Evolutionary conservation across 106 monocot species (phyloP).

Genomic region (Alisma plantagoaquatica): DNA sequence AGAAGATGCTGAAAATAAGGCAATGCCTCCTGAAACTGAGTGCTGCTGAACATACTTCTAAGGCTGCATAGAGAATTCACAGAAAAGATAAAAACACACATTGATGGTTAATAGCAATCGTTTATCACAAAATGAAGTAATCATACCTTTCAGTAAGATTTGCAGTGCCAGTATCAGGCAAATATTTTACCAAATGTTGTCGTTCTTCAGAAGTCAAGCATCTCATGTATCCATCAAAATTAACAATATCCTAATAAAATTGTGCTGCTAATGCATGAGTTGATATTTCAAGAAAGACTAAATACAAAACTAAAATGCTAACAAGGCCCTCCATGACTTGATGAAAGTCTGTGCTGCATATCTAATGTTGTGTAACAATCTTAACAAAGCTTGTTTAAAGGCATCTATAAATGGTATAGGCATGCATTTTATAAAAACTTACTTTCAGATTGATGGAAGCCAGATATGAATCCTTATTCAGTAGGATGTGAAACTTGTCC

Average conservation of each 20-base stretch:
- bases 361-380: too few species aligned
- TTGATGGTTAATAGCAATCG: neutral
- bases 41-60: constrained; percentile 47
- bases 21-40: constrained; percentile 48
- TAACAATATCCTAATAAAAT: constrained; percentile 42
- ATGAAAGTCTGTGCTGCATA: too few species aligned
- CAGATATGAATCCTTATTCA: constrained; percentile 42
- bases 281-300: neutral
- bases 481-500: constrained; percentile 36
- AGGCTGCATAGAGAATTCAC: constrained; percentile 41
- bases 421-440: constrained; percentile 9
- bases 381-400: too few species aligned
- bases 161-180: constrained; percentile 50
- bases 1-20: constrained; percentile 58
- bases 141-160: constrained; percentile 50
- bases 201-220: constrained; percentile 55
- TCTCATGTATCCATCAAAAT: constrained; percentile 40
- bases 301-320: neutral
- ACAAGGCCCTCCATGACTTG: too few species aligned
- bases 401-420: too few species aligned
- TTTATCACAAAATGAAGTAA: neutral
- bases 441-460: constrained; percentile 47
- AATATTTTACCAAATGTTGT: constrained; percentile 46
- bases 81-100: neutral
- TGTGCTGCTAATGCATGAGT: neutral